Base-by-base conservation (phyloP, 441 rosid genomes). In the Brassica balearica region DNA sequence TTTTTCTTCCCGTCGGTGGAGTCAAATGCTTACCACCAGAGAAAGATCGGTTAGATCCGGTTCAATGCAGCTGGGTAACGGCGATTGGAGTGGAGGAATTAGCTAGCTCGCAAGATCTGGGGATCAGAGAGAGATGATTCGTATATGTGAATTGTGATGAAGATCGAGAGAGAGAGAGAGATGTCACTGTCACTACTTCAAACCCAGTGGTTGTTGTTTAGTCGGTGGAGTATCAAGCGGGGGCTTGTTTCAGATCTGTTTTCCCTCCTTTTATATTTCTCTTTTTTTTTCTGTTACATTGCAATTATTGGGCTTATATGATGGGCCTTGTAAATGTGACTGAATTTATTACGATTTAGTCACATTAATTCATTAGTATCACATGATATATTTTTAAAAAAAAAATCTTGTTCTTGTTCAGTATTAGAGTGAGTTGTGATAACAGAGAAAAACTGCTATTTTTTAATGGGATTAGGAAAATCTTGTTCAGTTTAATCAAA, bases 21-120 rank as follows among this genome's bases (percentile, higher is more conserved):
- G 38, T 5, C 6, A n/a, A n/a, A 10, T 25, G 27, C 27, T 25
- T 5, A 14, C 19, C 58, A 53, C 59, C 9, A 53, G 22, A 51
- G 19, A 51, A 1, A 32, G 55, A 46, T 46, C 4, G 58, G n/a
- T 59, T 22, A 73, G 80, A 71, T 77, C 79, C 14, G 68, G 5
- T 27, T 78, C 74, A 68, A 68, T 69, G 75, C 41, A 80, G 9
- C 27, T 10, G 23, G 59, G 71, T 32, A 29, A 46, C 29, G 32
- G 6, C 14, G 15, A 17, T 19, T 22, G 23, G 59, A 53, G 38
- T 1, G 51, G 63, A 5, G n/a, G 11, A 34, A 27, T 12, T 5
- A 69, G 46, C 38, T 71, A 27, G 23, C 62, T 66, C 15, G 15
- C 3, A 5, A 6, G 78, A 79, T 79, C 78, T 68, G 29, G n/a